Base-by-base conservation (phyloP, 257 asterid species). In the Forsythia viridissima region DNA sequence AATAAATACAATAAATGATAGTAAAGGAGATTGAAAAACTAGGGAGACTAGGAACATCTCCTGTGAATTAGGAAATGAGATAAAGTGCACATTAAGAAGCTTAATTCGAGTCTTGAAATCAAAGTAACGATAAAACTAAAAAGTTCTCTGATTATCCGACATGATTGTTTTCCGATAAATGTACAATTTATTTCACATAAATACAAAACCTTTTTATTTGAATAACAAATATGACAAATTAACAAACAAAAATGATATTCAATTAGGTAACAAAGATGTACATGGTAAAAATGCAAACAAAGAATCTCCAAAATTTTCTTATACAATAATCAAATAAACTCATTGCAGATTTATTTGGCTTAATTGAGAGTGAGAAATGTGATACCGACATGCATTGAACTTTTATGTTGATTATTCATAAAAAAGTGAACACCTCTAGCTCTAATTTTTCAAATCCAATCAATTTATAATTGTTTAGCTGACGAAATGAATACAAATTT, bases 61-160 rank as follows among this genome's bases (percentile, higher is more conserved):
- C 69, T 6, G 18, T 63, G 39, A 63, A 11, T 16, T 21, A 8
- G 66, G 68, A 57, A 63, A 72, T 6, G 57, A 74, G 39, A 61
- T 52, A 52, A 52, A 24, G 57, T 48, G 65, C 41, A 59, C 70
- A 21, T 52, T 75, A 44, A 77, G 76, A 69, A 66, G 36, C 24
- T 55, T 24, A 24, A 24, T 24, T 24, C 24, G 24, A 24, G 24
- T 24, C 24, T 24, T 24, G 24, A 24, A 24, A 24, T 24, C 24
- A 24, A 24, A 24, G 24, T 24, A 24, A 24, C 24, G 24, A 24
- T 24, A 24, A 24, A 24, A 24, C 24, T 24, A 24, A 24, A 24
- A 24, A 24, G 24, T 24, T 24, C 24, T 24, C 24, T 24, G 24
- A 24, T 24, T 24, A 24, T 24, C 24, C 24, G 24, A 24, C 24